Evolutionary conservation across 345 rosid genomes (phyloP), one percentile per base, ranked within the genome.

Genomic region (Eucalyptus cladocalyx): DNA sequence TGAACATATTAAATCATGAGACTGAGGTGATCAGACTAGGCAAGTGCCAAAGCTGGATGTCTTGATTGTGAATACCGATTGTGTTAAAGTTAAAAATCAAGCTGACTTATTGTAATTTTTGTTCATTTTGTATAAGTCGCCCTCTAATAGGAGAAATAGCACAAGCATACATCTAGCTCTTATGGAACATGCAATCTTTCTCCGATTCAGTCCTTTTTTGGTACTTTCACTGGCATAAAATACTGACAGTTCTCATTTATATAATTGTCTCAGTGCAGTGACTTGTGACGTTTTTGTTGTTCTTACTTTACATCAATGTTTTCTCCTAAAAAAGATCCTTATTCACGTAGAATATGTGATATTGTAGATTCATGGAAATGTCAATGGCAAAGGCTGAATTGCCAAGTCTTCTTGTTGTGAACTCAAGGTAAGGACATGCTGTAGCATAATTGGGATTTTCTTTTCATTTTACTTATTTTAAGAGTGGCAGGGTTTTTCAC

Each of bases 341-440:
- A 37, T 21, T 76, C 81, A 72, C 7, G 1, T 72, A 10, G 45
- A 72, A 19, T 89, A 21, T 88, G 45, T 53, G 34, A 80, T 86
- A 43, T 4, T 89, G 65, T 92, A 94, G 95, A 86, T 91, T 89
- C 90, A 30, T 95, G 93, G 95, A 91, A 90, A 62, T 93, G 87
- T 56, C 93, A 12, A 80, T 87, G 88, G 86, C 87, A 88, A 91
- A 90, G 89, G 24, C 54, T 58, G 88, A 90, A 81, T 87, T 81
- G 40, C 48, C 9, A 24, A 56, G 40, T 67, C 89, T 90, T 56
- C 32, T 58, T 91, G 69, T 37, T 67, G 72, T 65, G 65, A 92
- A 86, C 89, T 91, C 93, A 37, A 92, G 96, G 96, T 93, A 91
- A 62, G 87, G 87, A 58, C 65, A 26, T 87, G 85, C 15, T 5